Percentiles rank a stretch among this genome's conserved stretches.
These are phyloP conservation scores for Backusella mclennaniae DNA, from an alignment of 192 early-diverging fungal genomes.

Conservation along the genomic window DNA sequence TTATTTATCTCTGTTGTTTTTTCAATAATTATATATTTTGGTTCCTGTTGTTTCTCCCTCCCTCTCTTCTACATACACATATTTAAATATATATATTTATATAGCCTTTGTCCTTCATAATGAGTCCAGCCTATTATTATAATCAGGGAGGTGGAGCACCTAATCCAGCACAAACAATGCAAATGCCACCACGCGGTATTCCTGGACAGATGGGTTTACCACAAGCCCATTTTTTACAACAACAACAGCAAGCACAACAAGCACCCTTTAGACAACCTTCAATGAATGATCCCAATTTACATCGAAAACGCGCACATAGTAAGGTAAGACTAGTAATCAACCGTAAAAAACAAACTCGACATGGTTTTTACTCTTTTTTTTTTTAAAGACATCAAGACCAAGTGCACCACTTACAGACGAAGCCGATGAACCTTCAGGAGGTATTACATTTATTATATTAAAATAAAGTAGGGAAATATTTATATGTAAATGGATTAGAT, in stretches of 20 bases:
- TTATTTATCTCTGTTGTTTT: background rate
- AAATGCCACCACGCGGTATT: background rate
- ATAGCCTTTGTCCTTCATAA: background rate
- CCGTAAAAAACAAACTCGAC: background rate
- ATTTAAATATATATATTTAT: background rate
- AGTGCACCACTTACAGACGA: conserved; percentile 34
- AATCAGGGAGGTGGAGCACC: background rate
- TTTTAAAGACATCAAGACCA: conserved; percentile 2
- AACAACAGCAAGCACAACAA: conserved; percentile 8
- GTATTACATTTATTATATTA: conserved; percentile 17
- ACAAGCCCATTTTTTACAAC: background rate
- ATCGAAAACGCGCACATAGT: conserved; percentile 12
- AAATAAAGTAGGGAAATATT: background rate
- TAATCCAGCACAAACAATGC: background rate
- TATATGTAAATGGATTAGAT: conserved; percentile 34
- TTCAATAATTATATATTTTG: background rate
- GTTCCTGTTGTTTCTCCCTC: background rate
- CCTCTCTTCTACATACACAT: background rate
- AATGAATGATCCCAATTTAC: conserved; percentile 14
- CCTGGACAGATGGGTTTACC: conserved; percentile 6
- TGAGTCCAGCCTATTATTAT: conserved; percentile 22
- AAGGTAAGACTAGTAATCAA: conserved; percentile 7
- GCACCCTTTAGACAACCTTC: background rate
- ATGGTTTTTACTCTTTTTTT: background rate
- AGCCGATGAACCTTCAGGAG: conserved; percentile 57